Base-by-base conservation (phyloP, 768 basidiomycete genomes). In the Phylloporus sp. region DNA sequence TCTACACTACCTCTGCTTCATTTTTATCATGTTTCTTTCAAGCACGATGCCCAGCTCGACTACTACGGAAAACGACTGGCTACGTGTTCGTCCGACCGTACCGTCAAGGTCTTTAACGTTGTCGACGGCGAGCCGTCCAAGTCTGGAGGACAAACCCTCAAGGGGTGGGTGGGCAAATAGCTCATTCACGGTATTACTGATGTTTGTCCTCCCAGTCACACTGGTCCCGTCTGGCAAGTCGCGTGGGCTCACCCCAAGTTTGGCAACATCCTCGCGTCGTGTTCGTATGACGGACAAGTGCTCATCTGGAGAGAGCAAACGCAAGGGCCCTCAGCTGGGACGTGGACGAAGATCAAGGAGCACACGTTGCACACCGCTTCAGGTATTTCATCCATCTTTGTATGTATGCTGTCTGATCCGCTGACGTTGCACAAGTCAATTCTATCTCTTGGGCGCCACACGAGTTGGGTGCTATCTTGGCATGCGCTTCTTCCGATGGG, bases 381-480 rank as follows among this genome's bases (percentile, higher is more conserved):
- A 54, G 94, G 94, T 94, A 57, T 58, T 78, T 75, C 13, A n/a
- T 38, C 31, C 9, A 9, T 29, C 7, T 15, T 0, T 42, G 5
- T 26, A 16, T 7, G 12, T 53, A 20, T 22, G 43, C 28, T 22
- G 18, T 48, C 49, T 56, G 16, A 55, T 28, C 6, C 16, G 29
- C 15, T 56, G 9, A 20, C n/a, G 2, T 52, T 5, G 3, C 13
- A 4, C 6, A 40, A 95, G 95, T 98, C 44, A 99, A 99, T 73
- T 95, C 95, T 1, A 88, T 98, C 20, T 91, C 92, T 0, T 99
- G 97, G 97, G 95, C 95, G n/a, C 94, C 97, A 2, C 94, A 97
- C 60, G 95, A 98, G 66, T 81, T 97, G 13, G 97, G 95, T 29
- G 92, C 97, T 1, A 95, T 97, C 56, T 79, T 98, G 35, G 95